Evolutionary conservation across 129 eudicot genomes (phyloP).

Genomic region (Mikania micrantha): DNA sequence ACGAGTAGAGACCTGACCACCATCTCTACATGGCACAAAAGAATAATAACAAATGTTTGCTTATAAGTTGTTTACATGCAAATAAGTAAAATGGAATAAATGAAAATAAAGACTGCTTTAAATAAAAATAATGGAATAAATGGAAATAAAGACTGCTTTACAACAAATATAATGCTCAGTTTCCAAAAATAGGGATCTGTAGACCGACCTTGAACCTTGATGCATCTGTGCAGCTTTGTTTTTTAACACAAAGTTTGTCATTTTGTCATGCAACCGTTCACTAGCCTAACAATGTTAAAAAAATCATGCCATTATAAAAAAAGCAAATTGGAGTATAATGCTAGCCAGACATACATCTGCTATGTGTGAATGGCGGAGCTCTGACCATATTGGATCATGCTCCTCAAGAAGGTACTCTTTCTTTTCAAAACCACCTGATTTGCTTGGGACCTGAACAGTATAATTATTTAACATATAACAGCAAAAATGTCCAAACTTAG

Average conservation of each 20-base stretch:
- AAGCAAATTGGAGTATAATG: not conserved
- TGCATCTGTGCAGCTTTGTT: conserved; percentile 88
- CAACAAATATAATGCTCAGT: not conserved
- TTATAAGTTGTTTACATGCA: not conserved
- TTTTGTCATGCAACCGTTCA: conserved; percentile 85
- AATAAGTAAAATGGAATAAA: not conserved
- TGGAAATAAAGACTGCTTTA: not conserved
- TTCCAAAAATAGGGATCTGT: conserved; percentile 6
- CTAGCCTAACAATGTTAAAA: conserved; percentile 71
- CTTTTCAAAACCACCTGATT: conserved; percentile 64
- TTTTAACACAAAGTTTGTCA: conserved; percentile 72
- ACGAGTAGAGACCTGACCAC: conserved; percentile 71
- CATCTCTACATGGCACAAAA: conserved; percentile 38
- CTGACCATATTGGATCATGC: conserved; percentile 91
- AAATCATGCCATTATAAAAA: not conserved
- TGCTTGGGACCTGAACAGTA: conserved; percentile 69
- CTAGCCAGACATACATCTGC: conserved; percentile 68
- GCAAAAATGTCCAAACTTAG: conserved; percentile 17
- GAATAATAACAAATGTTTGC: not conserved
- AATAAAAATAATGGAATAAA: not conserved
- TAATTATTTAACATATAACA: conserved; percentile 27
- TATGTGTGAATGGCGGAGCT: conserved; percentile 94
- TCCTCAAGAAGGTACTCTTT: conserved; percentile 90
- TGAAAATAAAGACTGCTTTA: not conserved
- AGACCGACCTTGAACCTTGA: conserved; percentile 59